Base-by-base conservation (phyloP, 2,329 filamentous ascomycete genomes). In the Epichloe sp. region DNA sequence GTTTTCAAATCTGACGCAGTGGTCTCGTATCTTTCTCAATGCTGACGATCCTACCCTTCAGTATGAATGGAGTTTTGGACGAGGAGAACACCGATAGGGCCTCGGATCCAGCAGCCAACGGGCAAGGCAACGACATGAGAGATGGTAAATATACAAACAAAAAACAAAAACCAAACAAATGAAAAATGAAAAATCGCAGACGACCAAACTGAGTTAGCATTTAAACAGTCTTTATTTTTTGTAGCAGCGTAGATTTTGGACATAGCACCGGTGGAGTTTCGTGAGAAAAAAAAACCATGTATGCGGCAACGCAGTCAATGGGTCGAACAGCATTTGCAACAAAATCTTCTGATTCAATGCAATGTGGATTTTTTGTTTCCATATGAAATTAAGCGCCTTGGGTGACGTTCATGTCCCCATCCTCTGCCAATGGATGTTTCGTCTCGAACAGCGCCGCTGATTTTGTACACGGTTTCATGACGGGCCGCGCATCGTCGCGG, bases 51-150 rank as follows among this genome's bases (percentile, higher is more conserved):
- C 19, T 0, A 14, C 8, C 3, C 5, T 10, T n/a, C 21, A 82
- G 79, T 82, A 79, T 59, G 79, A 83, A 63, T 83, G 79, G 79
- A 80, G 75, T 55, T 66, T 82, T 57, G 69, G 77, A n/a, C 75
- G 75, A 56, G 68, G 75, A 56, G 68, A 72, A 57, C 78, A 81
- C 58, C 72, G 75, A 60, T 79, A 76, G 71, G 70, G 65, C 56
- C 61, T 70, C 52, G 54, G 53, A 49, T 54, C 56, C 46, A 52
- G 52, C 36, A 51, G 51, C 40, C 47, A 4, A 40, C 15, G 5
- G 31, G 10, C 34, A 26, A 23, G n/a, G 31, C 3, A 21, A 44
- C 21, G 7, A 37, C 34, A 26, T 42, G 42, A 15, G 36, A 42
- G 23, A 31, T 14, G 37, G 19, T 49, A 15, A 11, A 44, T 21